A percentile compares a stretch with the other conserved stretches of the same genome.
Conservation (phyloP, 148 eudicot species). For the Spergularia marina region DNA sequence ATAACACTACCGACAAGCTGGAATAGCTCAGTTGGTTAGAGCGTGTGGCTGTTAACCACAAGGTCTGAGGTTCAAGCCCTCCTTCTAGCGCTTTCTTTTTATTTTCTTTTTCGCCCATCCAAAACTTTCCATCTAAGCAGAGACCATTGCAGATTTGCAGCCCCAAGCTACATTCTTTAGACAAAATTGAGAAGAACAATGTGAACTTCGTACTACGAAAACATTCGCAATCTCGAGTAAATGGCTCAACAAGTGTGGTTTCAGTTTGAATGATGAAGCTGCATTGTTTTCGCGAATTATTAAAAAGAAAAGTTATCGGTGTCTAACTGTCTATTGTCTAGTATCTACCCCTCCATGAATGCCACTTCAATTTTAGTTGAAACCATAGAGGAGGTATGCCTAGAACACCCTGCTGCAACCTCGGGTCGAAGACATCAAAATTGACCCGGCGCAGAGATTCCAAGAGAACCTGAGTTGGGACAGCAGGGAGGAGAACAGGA, state of each 20-base stretch:
- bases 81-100: slow-evolving; percentile 23
- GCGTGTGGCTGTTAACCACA: slow-evolving; percentile 68
- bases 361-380: slow-evolving; percentile 84
- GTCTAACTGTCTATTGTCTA: background rate
- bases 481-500: slow-evolving; percentile 80
- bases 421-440: slow-evolving; percentile 85
- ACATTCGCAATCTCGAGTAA: background rate
- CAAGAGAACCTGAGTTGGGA: slow-evolving; percentile 71
- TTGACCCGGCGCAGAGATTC: slow-evolving; percentile 62
- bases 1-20: slow-evolving; percentile 6
- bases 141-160: no score
- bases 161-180: background rate
- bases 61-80: slow-evolving; percentile 50
- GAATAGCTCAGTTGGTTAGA: slow-evolving; percentile 62
- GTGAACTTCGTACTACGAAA: background rate
- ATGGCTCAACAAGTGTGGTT: background rate
- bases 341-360: slow-evolving; percentile 76
- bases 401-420: slow-evolving; percentile 62
- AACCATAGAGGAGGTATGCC: slow-evolving; percentile 79
- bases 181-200: background rate
- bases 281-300: background rate
- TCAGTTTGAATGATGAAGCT: background rate
- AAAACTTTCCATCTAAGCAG: no score
- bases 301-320: background rate
- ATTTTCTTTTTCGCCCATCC: no score